These are phyloP conservation scores for Platanthera zijinensis DNA, from an alignment of 106 monocot species.

Conservation along the genomic window DNA sequence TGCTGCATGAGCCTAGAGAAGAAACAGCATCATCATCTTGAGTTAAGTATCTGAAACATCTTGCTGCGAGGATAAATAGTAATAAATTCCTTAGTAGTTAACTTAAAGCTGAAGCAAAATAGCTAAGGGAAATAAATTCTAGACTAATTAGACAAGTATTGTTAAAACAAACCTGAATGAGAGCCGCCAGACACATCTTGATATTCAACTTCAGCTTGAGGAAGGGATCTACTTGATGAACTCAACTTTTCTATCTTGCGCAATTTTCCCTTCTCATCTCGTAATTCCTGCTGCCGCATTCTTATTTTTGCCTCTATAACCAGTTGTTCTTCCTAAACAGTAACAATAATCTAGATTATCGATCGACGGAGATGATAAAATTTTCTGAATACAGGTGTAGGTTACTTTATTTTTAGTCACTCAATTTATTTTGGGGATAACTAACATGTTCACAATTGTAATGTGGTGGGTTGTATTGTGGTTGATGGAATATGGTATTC, in stretches of 20 bases:
- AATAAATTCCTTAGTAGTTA: neutral
- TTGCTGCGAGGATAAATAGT: conserved; percentile 17
- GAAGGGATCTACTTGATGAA: conserved; percentile 24
- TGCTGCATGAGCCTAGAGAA: conserved; percentile 17
- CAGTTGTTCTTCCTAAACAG: conserved; percentile 69
- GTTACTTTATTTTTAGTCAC: no score
- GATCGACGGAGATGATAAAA: neutral
- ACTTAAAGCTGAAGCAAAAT: neutral
- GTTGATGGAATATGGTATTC: no score
- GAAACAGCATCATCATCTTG: conserved; percentile 23
- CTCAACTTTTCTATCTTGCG: conserved; percentile 32
- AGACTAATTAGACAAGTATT: neutral
- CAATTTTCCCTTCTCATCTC: conserved; percentile 52
- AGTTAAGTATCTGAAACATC: conserved; percentile 19
- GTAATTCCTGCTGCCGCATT: conserved; percentile 61
- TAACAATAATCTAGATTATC: neutral
- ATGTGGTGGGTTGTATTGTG: no score
- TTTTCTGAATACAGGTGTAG: neutral
- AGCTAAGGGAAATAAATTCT: neutral
- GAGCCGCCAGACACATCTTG: conserved; percentile 24
- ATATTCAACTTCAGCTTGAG: conserved; percentile 33
- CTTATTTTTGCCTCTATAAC: conserved; percentile 90
- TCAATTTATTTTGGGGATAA: no score
- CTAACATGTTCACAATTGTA: no score
- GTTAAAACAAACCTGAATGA: conserved; percentile 25